These are phyloP conservation scores for Cylindricascospora bacillispora DNA, from an alignment of 1,139 yeast genomes.

Conservation along the genomic window DNA sequence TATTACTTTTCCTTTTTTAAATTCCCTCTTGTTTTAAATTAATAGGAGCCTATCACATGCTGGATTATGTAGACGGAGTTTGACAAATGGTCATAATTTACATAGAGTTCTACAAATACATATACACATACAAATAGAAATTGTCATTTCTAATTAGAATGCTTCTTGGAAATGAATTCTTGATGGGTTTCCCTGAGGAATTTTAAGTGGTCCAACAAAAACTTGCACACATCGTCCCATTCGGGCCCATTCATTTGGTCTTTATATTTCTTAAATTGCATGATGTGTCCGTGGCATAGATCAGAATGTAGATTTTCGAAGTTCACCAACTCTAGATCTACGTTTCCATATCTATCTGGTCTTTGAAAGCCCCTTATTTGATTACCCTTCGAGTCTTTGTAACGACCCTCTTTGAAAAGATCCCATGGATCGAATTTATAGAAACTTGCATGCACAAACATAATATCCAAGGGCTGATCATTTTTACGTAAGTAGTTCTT, in stretches of 20 bases:
- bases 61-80: no score
- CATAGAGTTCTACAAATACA: no score
- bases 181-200: conserved; percentile 11
- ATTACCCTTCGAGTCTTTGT: conserved; percentile 32
- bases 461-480: conserved; percentile 8
- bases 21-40: no score
- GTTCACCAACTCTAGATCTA: background rate
- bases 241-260: conserved; percentile 6
- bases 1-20: no score
- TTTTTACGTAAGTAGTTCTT: conserved; percentile 7
- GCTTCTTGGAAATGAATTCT: conserved; percentile 2
- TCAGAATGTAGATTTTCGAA: background rate
- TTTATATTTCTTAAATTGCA: conserved; percentile 2
- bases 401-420: conserved; percentile 31
- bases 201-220: conserved; percentile 9
- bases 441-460: conserved; percentile 53
- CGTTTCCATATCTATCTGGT: conserved; percentile 2
- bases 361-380: conserved; percentile 14
- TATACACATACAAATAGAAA: no score
- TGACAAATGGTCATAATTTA: no score
- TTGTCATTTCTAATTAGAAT: no score
- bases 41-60: no score
- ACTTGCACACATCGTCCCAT: conserved; percentile 12
- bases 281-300: conserved; percentile 1
- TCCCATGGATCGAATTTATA: conserved; percentile 53